Percentiles rank a stretch among this genome's conserved stretches.
Evolutionary conservation across 208 protist species (phyloP).

Genomic region (Endotrypanum monterogeii): DNA sequence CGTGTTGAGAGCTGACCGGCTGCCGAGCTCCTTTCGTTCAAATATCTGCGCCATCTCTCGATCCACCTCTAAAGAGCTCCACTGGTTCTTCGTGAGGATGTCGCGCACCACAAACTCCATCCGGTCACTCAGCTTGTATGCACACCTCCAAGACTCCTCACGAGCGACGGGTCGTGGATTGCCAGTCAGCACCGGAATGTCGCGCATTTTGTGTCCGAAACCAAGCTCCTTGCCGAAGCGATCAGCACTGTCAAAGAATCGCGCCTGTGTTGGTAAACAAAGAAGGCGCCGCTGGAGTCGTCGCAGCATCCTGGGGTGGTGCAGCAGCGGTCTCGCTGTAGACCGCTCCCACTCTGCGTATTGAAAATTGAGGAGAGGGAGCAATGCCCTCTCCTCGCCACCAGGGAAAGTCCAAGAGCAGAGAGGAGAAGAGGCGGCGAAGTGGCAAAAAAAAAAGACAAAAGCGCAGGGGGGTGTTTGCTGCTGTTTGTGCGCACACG

Average conservation of each 20-base stretch:
- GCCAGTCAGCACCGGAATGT: constrained; percentile 88
- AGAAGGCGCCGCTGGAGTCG: constrained; percentile 16
- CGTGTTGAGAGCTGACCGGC: constrained; percentile 77
- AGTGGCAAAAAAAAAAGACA: no score
- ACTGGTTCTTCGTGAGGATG: constrained; percentile 63
- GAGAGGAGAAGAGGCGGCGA: no score
- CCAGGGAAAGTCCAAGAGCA: no score
- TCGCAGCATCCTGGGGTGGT: constrained; percentile 5
- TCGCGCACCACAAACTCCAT: constrained; percentile 86
- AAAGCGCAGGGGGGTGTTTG: no score
- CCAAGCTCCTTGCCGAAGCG: constrained; percentile 84
- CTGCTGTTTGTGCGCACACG: no score
- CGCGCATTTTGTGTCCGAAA: constrained; percentile 85
- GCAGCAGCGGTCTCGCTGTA: not conserved
- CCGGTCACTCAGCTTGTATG: constrained; percentile 83
- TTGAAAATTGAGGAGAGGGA: not conserved
- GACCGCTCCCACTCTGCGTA: not conserved
- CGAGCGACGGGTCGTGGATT: constrained; percentile 73
- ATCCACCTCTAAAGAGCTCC: constrained; percentile 67
- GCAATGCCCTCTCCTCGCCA: no score
- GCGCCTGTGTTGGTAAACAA: constrained; percentile 2
- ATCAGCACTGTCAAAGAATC: constrained; percentile 63
- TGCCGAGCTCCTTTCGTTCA: constrained; percentile 61
- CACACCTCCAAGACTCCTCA: constrained; percentile 83
- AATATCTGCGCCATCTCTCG: constrained; percentile 87